Conservation (phyloP, 2,329 filamentous ascomycete genomes). For the Fusarium sp. region DNA sequence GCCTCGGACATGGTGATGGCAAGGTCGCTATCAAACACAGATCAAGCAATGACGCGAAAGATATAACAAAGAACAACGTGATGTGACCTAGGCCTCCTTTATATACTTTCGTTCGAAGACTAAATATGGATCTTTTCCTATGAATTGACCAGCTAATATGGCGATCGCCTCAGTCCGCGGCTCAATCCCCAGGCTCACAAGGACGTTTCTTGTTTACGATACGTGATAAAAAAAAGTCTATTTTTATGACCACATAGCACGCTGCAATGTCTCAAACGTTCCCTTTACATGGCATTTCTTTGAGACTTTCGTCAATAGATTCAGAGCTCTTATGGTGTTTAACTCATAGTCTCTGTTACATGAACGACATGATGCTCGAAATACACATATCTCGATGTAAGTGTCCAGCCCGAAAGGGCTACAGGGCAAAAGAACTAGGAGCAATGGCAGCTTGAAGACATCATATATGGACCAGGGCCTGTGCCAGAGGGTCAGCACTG, state of each 20-base stretch:
- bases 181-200: background rate
- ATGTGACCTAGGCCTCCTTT: background rate
- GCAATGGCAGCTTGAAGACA: background rate
- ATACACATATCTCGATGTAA: background rate
- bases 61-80: background rate
- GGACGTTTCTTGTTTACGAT: background rate
- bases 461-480: background rate
- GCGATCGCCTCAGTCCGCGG: background rate
- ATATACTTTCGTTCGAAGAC: background rate
- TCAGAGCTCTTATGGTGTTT: background rate
- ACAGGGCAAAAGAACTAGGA: background rate
- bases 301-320: background rate
- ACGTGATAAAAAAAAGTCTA: background rate
- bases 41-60: background rate
- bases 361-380: background rate
- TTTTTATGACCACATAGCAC: background rate
- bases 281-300: background rate
- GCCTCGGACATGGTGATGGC: background rate
- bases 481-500: background rate
- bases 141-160: too few relatives aligned
- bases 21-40: background rate
- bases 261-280: background rate
- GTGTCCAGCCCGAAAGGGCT: background rate
- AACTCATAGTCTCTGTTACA: background rate
- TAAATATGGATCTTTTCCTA: background rate